Percentiles rank a stretch among this genome's conserved stretches.
Conservation (phyloP, 805 yeast genomes). For the Kuraishia capsulata region DNA sequence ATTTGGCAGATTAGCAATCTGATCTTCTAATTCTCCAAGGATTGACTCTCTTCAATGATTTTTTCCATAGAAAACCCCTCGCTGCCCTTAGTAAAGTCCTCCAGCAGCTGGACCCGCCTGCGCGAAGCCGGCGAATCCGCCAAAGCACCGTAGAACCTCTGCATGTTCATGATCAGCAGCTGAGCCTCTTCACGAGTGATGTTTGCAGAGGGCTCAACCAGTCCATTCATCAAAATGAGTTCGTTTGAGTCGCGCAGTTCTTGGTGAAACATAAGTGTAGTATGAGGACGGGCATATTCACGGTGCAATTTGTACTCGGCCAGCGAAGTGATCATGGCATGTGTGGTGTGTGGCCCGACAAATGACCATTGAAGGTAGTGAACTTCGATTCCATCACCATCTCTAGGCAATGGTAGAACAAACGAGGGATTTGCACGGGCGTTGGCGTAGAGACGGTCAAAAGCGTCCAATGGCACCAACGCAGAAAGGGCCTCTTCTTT, state of each 20-base stretch:
- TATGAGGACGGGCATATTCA: slow-evolving; percentile 92
- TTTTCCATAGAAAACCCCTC: slow-evolving; percentile 55
- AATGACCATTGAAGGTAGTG: slow-evolving; percentile 93
- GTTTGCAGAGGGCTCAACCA: slow-evolving; percentile 61
- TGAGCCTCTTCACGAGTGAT: slow-evolving; percentile 72
- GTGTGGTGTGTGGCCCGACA: slow-evolving; percentile 75
- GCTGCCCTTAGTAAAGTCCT: slow-evolving; percentile 64
- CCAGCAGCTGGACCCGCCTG: slow-evolving; percentile 48
- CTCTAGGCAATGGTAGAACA: slow-evolving; percentile 83
- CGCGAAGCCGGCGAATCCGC: slow-evolving; percentile 29
- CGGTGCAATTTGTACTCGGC: slow-evolving; percentile 87
- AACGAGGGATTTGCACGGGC: slow-evolving; percentile 76
- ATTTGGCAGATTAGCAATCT: too few relatives aligned
- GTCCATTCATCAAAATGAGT: slow-evolving; percentile 78
- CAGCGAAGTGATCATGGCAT: slow-evolving; percentile 83
- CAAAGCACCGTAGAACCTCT: slow-evolving; percentile 74
- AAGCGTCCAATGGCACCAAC: slow-evolving; percentile 46
- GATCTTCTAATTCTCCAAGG: slow-evolving; percentile 44
- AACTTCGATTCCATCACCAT: slow-evolving; percentile 52
- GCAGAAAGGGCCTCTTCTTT: slow-evolving; percentile 60
- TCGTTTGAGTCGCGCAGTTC: slow-evolving; percentile 56
- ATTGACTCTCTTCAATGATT: slow-evolving; percentile 65
- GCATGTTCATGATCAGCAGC: slow-evolving; percentile 63
- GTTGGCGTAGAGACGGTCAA: slow-evolving; percentile 47
- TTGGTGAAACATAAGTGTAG: slow-evolving; percentile 80